Evolutionary conservation across 2,329 filamentous ascomycete genomes (phyloP).

Genomic region (Phyllosticta citribraziliensis): DNA sequence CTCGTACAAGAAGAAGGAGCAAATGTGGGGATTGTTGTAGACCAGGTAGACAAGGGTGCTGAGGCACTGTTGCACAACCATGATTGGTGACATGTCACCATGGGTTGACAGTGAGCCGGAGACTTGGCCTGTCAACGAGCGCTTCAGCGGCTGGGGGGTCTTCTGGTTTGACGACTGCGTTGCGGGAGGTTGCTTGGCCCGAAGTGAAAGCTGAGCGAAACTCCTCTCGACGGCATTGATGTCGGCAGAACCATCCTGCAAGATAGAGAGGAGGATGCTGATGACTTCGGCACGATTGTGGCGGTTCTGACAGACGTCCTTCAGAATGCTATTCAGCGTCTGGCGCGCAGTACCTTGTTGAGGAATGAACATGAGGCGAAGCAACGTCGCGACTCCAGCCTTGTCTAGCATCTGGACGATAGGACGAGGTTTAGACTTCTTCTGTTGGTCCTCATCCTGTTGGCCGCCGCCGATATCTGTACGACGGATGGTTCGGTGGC

Average conservation of each 20-base stretch:
- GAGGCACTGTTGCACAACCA: conserved; percentile 93
- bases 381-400: conserved; percentile 83
- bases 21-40: conserved; percentile 74
- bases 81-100: conserved; percentile 82
- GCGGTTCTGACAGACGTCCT: conserved; percentile 91
- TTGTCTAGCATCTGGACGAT: conserved; percentile 97
- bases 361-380: conserved; percentile 97
- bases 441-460: conserved; percentile 39
- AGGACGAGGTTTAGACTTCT: conserved; percentile 64
- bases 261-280: conserved; percentile 80
- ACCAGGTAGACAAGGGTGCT: conserved; percentile 76
- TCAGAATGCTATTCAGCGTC: conserved; percentile 76
- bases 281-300: conserved; percentile 92
- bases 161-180: conserved; percentile 41
- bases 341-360: conserved; percentile 78
- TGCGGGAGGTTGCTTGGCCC: conserved; percentile 62
- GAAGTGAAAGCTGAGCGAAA: conserved; percentile 84
- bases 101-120: conserved; percentile 39
- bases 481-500: conserved; percentile 5
- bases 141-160: conserved; percentile 71
- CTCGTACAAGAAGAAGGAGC: conserved; percentile 87
- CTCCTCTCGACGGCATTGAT: conserved; percentile 89
- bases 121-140: conserved; percentile 55
- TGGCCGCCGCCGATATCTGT: conserved; percentile 17
- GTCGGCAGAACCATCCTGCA: conserved; percentile 92